Evolutionary conservation across 2,329 filamentous ascomycete genomes (phyloP).

Genomic region (Ophiostoma pallidulum): DNA sequence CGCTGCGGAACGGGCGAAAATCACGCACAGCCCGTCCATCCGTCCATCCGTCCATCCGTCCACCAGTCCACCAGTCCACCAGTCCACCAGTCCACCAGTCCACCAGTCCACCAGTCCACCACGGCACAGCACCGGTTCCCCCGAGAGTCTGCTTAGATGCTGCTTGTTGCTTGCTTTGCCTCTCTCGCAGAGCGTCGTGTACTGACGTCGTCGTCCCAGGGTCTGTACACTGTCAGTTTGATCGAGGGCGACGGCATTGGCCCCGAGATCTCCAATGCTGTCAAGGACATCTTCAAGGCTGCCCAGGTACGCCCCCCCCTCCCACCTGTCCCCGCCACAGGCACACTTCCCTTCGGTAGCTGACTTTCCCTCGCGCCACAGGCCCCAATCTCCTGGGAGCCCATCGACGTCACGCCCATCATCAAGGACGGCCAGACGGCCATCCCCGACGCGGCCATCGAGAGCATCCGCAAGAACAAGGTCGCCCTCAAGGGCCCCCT

Average conservation of each 20-base stretch:
- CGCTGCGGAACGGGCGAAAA: conserved; percentile 24
- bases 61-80: too few relatives aligned
- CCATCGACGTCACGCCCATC: conserved; percentile 88
- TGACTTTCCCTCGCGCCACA: conserved; percentile 31
- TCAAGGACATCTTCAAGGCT: conserved; percentile 97
- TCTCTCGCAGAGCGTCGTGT: too few relatives aligned
- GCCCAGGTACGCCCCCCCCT: conserved; percentile 58
- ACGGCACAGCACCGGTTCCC: too few relatives aligned
- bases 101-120: too few relatives aligned
- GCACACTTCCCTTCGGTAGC: conserved; percentile 11
- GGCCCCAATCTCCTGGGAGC: conserved; percentile 93
- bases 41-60: too few relatives aligned
- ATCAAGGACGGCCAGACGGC: conserved; percentile 92
- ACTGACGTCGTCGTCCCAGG: too few relatives aligned
- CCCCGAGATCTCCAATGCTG: conserved; percentile 92
- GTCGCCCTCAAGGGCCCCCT: conserved; percentile 97
- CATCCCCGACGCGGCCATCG: conserved; percentile 86
- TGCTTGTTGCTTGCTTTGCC: too few relatives aligned
- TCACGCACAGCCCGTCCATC: conserved; percentile 34
- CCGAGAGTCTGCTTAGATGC: too few relatives aligned
- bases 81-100: too few relatives aligned
- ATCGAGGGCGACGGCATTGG: conserved; percentile 99
- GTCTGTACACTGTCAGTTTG: conserved; percentile 90
- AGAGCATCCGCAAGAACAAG: conserved; percentile 90
- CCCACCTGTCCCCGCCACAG: neutral